Conservation (phyloP, 2,329 filamentous ascomycete species). For the Calonectria pteridis region DNA sequence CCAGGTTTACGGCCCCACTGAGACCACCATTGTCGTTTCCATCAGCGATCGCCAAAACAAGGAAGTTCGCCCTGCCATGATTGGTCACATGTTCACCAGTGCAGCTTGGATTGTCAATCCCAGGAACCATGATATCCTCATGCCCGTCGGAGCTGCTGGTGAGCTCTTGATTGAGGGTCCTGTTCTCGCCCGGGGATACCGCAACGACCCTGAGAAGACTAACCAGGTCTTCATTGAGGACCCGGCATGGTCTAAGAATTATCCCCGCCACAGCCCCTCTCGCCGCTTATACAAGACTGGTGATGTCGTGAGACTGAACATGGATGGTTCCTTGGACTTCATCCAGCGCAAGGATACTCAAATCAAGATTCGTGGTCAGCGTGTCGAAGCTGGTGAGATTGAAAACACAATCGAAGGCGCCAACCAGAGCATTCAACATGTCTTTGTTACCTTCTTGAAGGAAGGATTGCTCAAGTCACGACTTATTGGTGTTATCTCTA, state of each 20-base stretch:
- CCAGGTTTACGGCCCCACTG: constrained; percentile 38
- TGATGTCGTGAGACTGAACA: constrained; percentile 43
- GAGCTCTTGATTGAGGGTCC: constrained; percentile 52
- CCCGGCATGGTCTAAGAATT: constrained; percentile 30
- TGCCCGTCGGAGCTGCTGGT: constrained; percentile 47
- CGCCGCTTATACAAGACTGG: constrained; percentile 41
- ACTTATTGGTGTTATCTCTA: constrained; percentile 11
- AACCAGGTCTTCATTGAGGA: constrained; percentile 43
- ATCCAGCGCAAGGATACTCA: constrained; percentile 46
- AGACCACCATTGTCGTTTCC: constrained; percentile 37
- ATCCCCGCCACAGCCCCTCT: rapidly evolving
- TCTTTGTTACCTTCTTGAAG: constrained; percentile 32
- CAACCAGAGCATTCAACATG: constrained; percentile 36
- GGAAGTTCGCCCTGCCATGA: constrained; percentile 36
- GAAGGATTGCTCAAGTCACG: constrained; percentile 33
- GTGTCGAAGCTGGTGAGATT: constrained; percentile 49
- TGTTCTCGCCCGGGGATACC: constrained; percentile 63
- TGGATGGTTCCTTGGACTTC: constrained; percentile 41
- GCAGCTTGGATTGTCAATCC: constrained; percentile 46
- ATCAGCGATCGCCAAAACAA: constrained; percentile 32
- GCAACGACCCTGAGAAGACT: constrained; percentile 54
- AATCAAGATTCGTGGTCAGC: constrained; percentile 51
- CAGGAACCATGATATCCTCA: constrained; percentile 41
- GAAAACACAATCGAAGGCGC: constrained; percentile 44
- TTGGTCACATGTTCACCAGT: constrained; percentile 33